A percentile compares a stretch with the other conserved stretches of the same genome.
phyloP scores from a whole-genome alignment of 2,329 filamentous ascomycete species.

The Pseudocercospora musae region DNA sequence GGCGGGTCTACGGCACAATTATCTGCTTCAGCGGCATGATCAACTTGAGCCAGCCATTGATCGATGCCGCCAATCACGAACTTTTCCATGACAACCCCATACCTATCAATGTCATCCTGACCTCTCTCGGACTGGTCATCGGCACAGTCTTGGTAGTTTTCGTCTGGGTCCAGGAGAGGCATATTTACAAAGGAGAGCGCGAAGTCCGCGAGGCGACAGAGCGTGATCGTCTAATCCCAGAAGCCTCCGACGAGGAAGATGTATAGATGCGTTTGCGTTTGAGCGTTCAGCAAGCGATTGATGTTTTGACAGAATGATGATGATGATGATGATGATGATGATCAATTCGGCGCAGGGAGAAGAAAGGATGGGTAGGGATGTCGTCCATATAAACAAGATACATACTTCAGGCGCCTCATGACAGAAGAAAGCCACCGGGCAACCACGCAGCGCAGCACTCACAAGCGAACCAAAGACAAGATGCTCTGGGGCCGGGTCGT shows the following conservation, averaged over 20 bases:
- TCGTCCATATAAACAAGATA: background rate
- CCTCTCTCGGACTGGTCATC: constrained; percentile 59
- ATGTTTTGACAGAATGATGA: background rate
- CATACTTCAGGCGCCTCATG: background rate
- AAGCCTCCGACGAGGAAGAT: constrained; percentile 1
- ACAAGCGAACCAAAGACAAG: background rate
- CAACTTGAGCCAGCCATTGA: constrained; percentile 76
- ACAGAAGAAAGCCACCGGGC: background rate
- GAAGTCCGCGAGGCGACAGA: constrained; percentile 16
- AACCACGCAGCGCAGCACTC: background rate
- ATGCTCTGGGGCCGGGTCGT: background rate
- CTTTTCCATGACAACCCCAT: constrained; percentile 69
- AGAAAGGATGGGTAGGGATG: background rate
- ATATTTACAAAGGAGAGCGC: constrained; percentile 11
- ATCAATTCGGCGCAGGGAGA: background rate
- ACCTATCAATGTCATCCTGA: constrained; percentile 70
- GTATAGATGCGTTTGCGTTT: background rate
- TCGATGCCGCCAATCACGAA: constrained; percentile 74
- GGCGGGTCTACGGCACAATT: constrained; percentile 84
- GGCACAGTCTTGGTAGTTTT: constrained; percentile 66
- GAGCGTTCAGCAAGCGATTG: background rate
- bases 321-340: background rate
- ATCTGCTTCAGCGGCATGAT: constrained; percentile 80
- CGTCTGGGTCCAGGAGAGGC: constrained; percentile 45
- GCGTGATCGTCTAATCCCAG: constrained; percentile 1